Conservation (phyloP, 2,329 filamentous ascomycete genomes). For the Cadophora sp. region DNA sequence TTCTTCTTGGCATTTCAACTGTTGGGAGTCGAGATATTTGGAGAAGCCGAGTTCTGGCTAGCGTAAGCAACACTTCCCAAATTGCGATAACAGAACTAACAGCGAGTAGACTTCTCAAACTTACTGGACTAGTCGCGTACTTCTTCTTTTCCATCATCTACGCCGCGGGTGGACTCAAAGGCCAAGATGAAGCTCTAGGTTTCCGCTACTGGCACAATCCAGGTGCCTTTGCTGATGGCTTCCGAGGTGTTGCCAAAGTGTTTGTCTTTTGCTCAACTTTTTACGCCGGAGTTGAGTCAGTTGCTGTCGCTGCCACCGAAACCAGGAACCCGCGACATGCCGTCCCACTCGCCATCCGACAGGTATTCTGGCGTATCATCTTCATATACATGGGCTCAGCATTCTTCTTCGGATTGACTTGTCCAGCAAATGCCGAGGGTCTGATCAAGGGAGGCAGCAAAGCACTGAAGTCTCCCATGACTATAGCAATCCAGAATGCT, state of each 20-base stretch:
- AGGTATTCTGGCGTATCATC: constrained; percentile 92
- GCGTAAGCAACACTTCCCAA: constrained; percentile 46
- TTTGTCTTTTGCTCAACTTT: constrained; percentile 75
- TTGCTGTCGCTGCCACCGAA: constrained; percentile 62
- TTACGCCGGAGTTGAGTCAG: constrained; percentile 70
- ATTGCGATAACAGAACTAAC: background rate
- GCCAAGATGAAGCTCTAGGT: constrained; percentile 61
- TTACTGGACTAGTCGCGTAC: constrained; percentile 72
- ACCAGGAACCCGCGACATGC: constrained; percentile 55
- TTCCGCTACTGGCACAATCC: constrained; percentile 77
- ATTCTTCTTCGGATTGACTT: constrained; percentile 78
- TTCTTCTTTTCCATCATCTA: constrained; percentile 79
- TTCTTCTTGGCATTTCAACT: constrained; percentile 73
- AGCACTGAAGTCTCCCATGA: constrained; percentile 75
- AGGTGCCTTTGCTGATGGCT: constrained; percentile 73
- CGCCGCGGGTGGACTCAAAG: constrained; percentile 69
- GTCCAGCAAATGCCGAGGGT: constrained; percentile 69
- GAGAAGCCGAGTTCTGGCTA: constrained; percentile 83
- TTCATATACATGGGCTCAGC: constrained; percentile 83
- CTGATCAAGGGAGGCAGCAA: constrained; percentile 67
- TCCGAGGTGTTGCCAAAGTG: constrained; percentile 68
- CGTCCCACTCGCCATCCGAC: constrained; percentile 73
- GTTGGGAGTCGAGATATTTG: constrained; percentile 75
- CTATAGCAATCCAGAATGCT: constrained; percentile 74
- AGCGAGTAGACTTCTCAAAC: constrained; percentile 66